Conservation (phyloP, 345 rosid genomes). For the Heritiera littoralis region DNA sequence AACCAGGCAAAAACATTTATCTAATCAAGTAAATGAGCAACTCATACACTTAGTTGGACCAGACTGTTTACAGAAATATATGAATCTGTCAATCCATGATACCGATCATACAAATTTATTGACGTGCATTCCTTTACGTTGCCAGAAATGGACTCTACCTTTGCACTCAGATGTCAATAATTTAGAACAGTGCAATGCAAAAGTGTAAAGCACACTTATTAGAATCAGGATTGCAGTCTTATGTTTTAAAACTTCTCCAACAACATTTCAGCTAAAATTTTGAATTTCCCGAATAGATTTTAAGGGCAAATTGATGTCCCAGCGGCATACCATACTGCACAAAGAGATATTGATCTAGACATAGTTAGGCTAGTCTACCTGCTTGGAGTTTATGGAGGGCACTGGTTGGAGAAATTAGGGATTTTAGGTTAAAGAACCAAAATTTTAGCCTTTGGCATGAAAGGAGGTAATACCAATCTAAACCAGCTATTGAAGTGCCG, state of each 20-base stretch:
- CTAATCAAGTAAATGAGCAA: neutral
- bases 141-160: neutral
- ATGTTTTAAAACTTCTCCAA: neutral
- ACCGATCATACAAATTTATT: neutral
- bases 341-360: neutral
- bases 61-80: neutral
- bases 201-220: neutral
- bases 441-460: neutral
- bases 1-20: neutral
- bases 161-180: neutral
- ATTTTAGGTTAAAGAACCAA: neutral
- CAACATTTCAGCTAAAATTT: neutral
- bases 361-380: neutral
- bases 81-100: neutral
- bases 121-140: neutral
- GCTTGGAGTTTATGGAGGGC: neutral
- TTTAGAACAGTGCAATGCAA: neutral
- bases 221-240: neutral
- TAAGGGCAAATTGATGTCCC: neutral
- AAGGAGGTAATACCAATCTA: neutral
- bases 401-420: neutral
- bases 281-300: neutral
- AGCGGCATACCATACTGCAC: neutral
- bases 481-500: neutral
- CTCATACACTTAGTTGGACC: neutral